Percentiles rank a stretch among this genome's conserved stretches.
phyloP scores from a whole-genome alignment of 2,329 filamentous ascomycete species.

The Nemania serpens region DNA sequence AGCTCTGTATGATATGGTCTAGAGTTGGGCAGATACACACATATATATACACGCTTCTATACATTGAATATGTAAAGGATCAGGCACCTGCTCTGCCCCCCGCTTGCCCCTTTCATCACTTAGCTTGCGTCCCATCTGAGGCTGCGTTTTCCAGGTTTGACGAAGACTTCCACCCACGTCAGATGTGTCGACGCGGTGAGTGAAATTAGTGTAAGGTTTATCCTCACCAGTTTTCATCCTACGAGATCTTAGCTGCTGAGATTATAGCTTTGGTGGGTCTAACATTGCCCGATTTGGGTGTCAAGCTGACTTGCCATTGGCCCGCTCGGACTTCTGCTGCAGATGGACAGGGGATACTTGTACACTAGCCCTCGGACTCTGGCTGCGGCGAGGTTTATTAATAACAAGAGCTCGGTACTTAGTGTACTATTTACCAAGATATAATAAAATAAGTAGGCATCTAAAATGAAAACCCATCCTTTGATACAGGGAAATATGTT shows the following conservation, averaged over 20 bases:
- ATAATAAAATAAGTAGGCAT: no score
- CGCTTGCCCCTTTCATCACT: not conserved
- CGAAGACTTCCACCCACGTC: constrained; percentile 7
- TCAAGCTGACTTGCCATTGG: constrained; percentile 15
- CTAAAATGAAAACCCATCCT: no score
- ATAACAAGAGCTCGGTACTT: no score
- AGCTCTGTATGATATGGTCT: not conserved
- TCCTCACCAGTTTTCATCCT: not conserved
- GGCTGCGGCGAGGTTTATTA: constrained; percentile 4
- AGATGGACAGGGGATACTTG: no score
- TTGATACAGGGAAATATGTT: no score
- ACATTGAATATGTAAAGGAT: no score
- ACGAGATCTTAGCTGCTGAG: not conserved
- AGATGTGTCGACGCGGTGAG: not conserved
- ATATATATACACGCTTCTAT: no score
- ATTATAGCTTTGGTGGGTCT: not conserved
- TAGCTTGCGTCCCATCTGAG: not conserved
- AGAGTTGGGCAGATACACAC: no score
- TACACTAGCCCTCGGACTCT: not conserved
- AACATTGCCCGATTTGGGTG: constrained; percentile 1
- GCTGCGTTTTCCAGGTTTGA: not conserved
- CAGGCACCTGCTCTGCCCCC: no score
- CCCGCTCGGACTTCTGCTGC: constrained; percentile 8
- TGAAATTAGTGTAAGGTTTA: no score
- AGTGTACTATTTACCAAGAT: no score